Base-by-base conservation (phyloP, 1,284 basidiomycete genomes). In the Spongispora temasekensis region DNA sequence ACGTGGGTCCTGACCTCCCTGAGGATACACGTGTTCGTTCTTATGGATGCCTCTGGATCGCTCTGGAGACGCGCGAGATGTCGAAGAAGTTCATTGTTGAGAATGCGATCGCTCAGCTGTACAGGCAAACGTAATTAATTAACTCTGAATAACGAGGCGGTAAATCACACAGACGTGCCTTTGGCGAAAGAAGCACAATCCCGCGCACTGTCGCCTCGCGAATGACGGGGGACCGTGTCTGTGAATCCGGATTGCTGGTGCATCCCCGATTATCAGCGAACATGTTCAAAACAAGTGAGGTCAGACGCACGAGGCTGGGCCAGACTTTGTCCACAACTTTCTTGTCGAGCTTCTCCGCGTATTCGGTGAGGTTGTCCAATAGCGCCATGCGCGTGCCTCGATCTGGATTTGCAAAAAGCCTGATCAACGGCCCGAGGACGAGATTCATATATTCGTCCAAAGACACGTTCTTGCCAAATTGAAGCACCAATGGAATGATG, bases 21-120 rank as follows among this genome's bases (percentile, higher is more conserved):
- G 5, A 99, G 85, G 66, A 99, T 97, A 71, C 95, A 98, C 0
- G 97, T 98, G 72, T 99, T 99, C 15, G 97, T 99, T 46, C 97
- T 87, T 69, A 99, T 98, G 2, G 95, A 96, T 1, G 96, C 86
- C 76, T 98, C 97, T 0, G 89, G 80, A 71, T 99, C 97, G 21
- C 85, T 87, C 78, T 99, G 97, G 76, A 94, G 92, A 68, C 94
- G 94, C 2, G 97, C 97, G 21, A 99, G 86, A 64, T 93, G 85
- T 4, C 96, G 90, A 2, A 99, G 84, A 31, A 99, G 86, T 63
- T 99, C 97, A 67, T 99, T 99, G 78, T 99, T 99, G 50, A 99
- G 83, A 46, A 98, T 89, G 1, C 97, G 89, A 65, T 98, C 95
- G 54, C 82, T 93, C 52, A 98, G 81, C 93, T 95, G 25, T 10